phyloP scores from a whole-genome alignment of 2,329 filamentous ascomycete species.

The Diaporthe nobilis region DNA sequence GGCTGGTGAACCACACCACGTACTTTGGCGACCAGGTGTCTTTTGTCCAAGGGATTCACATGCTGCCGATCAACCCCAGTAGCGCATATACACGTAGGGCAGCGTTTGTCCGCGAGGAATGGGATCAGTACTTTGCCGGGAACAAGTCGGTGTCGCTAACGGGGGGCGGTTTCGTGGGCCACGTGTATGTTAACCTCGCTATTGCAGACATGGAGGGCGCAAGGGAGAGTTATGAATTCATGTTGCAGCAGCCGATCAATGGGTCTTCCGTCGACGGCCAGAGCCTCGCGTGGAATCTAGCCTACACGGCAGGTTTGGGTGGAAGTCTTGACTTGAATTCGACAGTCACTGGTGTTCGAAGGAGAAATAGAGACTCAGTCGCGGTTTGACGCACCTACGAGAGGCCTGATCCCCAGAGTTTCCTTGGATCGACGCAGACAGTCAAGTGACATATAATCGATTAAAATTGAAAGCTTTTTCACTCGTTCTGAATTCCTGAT shows the following conservation, averaged over 20 bases:
- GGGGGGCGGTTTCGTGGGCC: background rate
- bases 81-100: conserved; percentile 1
- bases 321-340: conserved; percentile 5
- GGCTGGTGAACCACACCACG: conserved; percentile 46
- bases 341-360: background rate
- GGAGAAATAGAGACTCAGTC: background rate
- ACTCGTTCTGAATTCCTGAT: too few relatives aligned
- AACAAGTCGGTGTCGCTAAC: conserved; percentile 10
- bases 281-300: conserved; percentile 14
- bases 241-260: conserved; percentile 8
- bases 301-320: background rate
- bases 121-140: conserved; percentile 10
- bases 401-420: too few relatives aligned
- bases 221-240: conserved; percentile 8
- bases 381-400: background rate
- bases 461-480: background rate
- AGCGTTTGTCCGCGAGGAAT: conserved; percentile 3
- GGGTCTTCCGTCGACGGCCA: background rate
- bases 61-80: conserved; percentile 43
- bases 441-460: background rate
- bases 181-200: background rate
- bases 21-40: conserved; percentile 41
- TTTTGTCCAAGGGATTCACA: conserved; percentile 44
- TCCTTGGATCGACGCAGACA: too few relatives aligned
- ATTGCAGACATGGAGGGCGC: conserved; percentile 7